These are phyloP conservation scores for Phaeoacremonium minimum DNA, from an alignment of 2,329 filamentous ascomycete species.

Conservation along the genomic window DNA sequence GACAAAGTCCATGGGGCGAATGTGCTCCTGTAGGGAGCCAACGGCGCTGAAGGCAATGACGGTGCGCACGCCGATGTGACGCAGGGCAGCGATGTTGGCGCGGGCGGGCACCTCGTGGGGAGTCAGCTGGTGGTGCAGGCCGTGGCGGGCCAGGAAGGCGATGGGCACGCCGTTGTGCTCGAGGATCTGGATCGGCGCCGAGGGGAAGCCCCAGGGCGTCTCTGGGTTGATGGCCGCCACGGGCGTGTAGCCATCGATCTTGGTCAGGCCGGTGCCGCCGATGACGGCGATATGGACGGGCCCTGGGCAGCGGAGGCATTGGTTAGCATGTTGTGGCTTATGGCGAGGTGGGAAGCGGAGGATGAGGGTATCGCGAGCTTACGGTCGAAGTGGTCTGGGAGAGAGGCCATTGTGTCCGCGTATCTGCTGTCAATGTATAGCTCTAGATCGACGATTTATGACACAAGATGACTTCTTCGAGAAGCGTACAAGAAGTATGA, in stretches of 20 bases:
- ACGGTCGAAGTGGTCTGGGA: constrained; percentile 58
- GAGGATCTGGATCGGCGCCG: constrained; percentile 76
- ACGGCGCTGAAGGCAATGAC: constrained; percentile 95
- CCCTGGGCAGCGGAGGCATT: constrained; percentile 31
- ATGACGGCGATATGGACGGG: constrained; percentile 83
- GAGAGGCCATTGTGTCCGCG: constrained; percentile 31
- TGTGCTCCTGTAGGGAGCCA: constrained; percentile 84
- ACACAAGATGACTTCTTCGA: too few species aligned
- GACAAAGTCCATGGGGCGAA: constrained; percentile 94
- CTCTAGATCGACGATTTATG: too few species aligned
- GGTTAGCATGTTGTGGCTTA: constrained; percentile 3
- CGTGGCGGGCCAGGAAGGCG: constrained; percentile 93
- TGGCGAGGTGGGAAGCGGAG: background rate
- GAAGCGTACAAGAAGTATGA: too few species aligned
- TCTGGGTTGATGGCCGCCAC: constrained; percentile 71
- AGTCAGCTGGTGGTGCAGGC: constrained; percentile 79
- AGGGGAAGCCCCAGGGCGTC: constrained; percentile 86
- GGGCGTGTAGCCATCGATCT: constrained; percentile 81
- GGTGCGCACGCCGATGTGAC: constrained; percentile 81
- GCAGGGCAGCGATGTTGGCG: constrained; percentile 97
- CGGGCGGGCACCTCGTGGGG: constrained; percentile 93
- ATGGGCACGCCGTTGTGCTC: constrained; percentile 78
- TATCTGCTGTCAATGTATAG: too few species aligned
- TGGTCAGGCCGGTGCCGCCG: constrained; percentile 86
- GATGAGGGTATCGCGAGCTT: constrained; percentile 21